Percentiles rank a stretch among this genome's conserved stretches.
phyloP scores from a whole-genome alignment of 2,329 filamentous ascomycete species.

The Nothophaeocryptopus gaeumannii region DNA sequence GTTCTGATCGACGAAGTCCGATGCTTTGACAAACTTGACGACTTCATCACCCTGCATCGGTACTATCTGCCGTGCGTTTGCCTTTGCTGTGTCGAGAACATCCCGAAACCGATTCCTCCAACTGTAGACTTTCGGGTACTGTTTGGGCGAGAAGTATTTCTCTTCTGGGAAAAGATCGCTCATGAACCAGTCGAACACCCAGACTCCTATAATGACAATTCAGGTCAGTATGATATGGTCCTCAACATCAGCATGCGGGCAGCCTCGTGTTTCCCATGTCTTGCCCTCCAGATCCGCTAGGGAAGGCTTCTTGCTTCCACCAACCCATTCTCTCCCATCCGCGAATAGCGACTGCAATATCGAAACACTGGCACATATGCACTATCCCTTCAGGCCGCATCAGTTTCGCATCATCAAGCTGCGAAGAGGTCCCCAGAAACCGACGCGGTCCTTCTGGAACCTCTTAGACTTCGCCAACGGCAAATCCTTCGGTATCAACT shows the following conservation, averaged over 20 bases:
- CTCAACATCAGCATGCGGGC: no score
- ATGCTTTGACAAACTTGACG: constrained; percentile 45
- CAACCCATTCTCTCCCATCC: constrained; percentile 66
- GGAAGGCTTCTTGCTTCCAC: constrained; percentile 51
- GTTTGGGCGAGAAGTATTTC: constrained; percentile 50
- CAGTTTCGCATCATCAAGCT: constrained; percentile 37
- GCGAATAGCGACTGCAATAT: constrained; percentile 57
- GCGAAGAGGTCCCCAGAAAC: constrained; percentile 46
- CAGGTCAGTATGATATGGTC: no score
- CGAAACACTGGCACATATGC: constrained; percentile 55
- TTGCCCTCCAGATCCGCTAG: constrained; percentile 63
- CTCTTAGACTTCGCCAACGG: constrained; percentile 55
- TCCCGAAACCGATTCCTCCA: constrained; percentile 63
- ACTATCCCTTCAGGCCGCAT: constrained; percentile 56
- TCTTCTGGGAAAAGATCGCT: constrained; percentile 55
- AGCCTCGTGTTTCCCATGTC: neutral
- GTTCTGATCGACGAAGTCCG: constrained; percentile 48
- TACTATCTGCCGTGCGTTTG: constrained; percentile 40
- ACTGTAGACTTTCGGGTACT: constrained; percentile 60
- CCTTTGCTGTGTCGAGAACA: constrained; percentile 45
- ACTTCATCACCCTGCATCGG: constrained; percentile 56
- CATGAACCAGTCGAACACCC: constrained; percentile 59
- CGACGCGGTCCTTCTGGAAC: constrained; percentile 59
- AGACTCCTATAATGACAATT: constrained; percentile 21
- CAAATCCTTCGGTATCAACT: constrained; percentile 57